Evolutionary conservation across 2,329 filamentous ascomycete genomes (phyloP), one percentile per base, ranked within the genome.

Genomic region (Aspergillus intermedius): DNA sequence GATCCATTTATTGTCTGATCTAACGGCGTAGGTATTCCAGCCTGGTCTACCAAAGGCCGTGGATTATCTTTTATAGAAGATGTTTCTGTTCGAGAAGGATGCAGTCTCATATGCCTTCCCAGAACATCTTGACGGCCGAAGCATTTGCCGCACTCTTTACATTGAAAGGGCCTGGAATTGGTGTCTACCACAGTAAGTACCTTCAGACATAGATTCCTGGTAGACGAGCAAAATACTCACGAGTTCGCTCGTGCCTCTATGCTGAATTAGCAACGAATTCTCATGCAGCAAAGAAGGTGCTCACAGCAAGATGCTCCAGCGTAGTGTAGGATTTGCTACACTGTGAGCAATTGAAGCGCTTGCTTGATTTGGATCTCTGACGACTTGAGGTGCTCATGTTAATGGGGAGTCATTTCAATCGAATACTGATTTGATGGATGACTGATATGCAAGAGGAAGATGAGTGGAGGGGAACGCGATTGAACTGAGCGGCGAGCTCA

Each of bases 41-140:
- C n/a, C 19, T 13, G 32, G 9, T 25, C 15, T 21, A 12, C 10
- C 21, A 5, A n/a, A 10, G 46, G 28, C 28, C 23, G 10, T 5
- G 37, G 17, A n/a, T 28, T 12, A 17, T 37, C 13, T 12, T 34
- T 41, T 9, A 45, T 23, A 40, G 42, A 42, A 40, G 42, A 40
- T 35, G 15, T 8, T 6, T 37, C 21, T 32, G 28, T 46, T 15
- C 34, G 41, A 13, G 28, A 15, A 34, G 45, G 45, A 48, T 60
- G 57, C 17, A 59, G 46, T 48, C 44, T 54, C 28, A 49, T 44
- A 40, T 58, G 57, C 21, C 57, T 49, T 17, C 48, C 49, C 19
- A 58, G 49, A 1, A 56, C 57, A 47, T 60, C 58, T 21, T 58
- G 55, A 42, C 58, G 56, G 23, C 55, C 56, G 43, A 58, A 60